Evolutionary conservation across 2,329 filamentous ascomycete species (phyloP), one percentile per base, ranked within the genome.

Genomic region (Albifimbria verrucaria): DNA sequence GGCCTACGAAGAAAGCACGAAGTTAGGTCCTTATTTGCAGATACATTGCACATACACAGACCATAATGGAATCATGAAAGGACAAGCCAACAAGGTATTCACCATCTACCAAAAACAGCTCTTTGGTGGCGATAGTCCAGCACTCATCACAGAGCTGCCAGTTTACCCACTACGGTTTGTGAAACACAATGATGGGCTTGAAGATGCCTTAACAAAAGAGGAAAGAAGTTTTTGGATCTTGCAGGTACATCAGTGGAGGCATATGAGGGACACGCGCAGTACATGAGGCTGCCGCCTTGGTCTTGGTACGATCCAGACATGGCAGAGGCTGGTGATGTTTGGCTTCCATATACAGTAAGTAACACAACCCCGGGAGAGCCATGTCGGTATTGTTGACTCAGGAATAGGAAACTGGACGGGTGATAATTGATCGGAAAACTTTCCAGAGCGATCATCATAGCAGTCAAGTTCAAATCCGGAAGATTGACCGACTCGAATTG

Each of bases 1-100:
- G 44, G 44, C 23, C 4, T 47, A 47, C 22, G 44, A 47, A 26
- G 44, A 47, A 23, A 47, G 23, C 21, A 47, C 44, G 5, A 25
- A 7, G 4, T 17, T 47, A 6, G 44, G 44, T 6, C 44, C 21
- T 9, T 47, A 47, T n/a, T n/a, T 47, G 9, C 21, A 47, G 20
- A 23, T 47, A 12, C 44, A 47, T 47, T 47, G 44, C 21, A 47
- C 44, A 18, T 47, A 47, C 22, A 47, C 44, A 25, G 23, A 47
- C 17, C 44, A 47, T 25, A 23, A 47, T 18, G 44, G 44, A 24
- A 26, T 18, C 7, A 12, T 47, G 22, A 23, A n/a, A 12, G 44
- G 44, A 5, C 44, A 47, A 26, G 44, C 23, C 12, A 21, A 21
- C 7, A 24, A 47, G 12, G 26, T 15, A 23, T 4, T 47, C 23